Evolutionary conservation across 768 basidiomycete species (phyloP), one percentile per base, ranked within the genome.

Genomic region (Megacollybia marginata): DNA sequence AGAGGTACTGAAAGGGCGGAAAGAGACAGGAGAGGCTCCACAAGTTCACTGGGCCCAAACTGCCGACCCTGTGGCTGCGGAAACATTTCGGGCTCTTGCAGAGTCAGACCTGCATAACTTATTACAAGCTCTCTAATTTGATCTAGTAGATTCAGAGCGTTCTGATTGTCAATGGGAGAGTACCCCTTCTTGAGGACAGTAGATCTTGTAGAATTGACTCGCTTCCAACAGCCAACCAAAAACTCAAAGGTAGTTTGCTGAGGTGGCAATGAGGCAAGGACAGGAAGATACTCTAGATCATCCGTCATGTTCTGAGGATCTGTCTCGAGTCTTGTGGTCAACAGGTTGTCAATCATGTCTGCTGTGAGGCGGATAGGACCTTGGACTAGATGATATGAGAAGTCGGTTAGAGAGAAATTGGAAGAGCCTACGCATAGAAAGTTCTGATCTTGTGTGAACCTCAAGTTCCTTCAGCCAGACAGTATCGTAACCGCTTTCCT

Each of bases 1-100:
- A 90, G 73, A 2, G 89, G 86, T 2, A 83, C 73, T 13, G 82
- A 81, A 23, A 88, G 71, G 1, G 84, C 69, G 42, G 83, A 81
- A 16, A 92, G 66, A 7, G 85, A 83, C 13, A 97, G 70, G 12
- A 99, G 76, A n/a, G 88, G 78, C 1, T 72, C 73, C n/a, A 92
- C 73, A 33, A 98, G 78, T 61, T 98, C 96, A 15, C 77, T 67
- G 1, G 89, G 71, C 11, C 95, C 95, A 46, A 88, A 67, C 1
- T 71, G 70, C 59, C 85, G 85, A 8, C 80, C 77, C 48, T 66
- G 49, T 9, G 93, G 94, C 56, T 96, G 91, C 44, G 92, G 88
- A 56, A 99, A 98, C 86, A 97, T 94, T 35, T 83, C 83, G 1
- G 94, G 89, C 52, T 94, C 93, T 66, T 94, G 92, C 9, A 99